Evolutionary conservation across 139 green algal species (phyloP).

Genomic region (Chlamydomonas schloesseri): DNA sequence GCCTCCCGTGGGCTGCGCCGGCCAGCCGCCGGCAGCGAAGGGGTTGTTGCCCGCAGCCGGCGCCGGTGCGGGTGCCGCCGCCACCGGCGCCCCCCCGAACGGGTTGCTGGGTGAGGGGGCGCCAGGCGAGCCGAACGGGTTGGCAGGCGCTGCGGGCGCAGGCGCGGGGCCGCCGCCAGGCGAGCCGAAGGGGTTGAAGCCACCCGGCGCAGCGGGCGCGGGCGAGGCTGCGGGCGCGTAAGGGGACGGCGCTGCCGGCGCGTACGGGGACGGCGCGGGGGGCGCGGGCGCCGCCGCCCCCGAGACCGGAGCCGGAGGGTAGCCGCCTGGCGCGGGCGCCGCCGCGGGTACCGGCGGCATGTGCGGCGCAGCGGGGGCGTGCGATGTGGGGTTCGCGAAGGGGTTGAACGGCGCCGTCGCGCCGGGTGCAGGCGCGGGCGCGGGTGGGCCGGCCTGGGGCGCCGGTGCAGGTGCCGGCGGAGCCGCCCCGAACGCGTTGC

Average conservation of each 20-base stretch:
- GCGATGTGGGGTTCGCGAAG: constrained; percentile 15
- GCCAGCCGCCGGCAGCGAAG: neutral
- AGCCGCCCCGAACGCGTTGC: neutral
- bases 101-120: constrained; percentile 24
- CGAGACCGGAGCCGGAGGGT: neutral
- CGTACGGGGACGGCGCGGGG: neutral
- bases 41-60: neutral
- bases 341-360: neutral
- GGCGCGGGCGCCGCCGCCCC: neutral
- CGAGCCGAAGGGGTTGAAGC: constrained; percentile 23
- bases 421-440: neutral
- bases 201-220: neutral
- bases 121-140: constrained; percentile 24
- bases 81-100: neutral
- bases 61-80: neutral
- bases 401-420: constrained; percentile 20
- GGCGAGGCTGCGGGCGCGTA: neutral
- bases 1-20: neutral
- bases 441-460: neutral
- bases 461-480: neutral
- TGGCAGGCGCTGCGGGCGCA: neutral
- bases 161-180: neutral
- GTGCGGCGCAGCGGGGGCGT: constrained; percentile 2
- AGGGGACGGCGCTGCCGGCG: neutral
- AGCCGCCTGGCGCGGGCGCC: neutral